These are phyloP conservation scores for Dalbergia cultrata DNA, from an alignment of 306 rosid genomes.

Conservation along the genomic window DNA sequence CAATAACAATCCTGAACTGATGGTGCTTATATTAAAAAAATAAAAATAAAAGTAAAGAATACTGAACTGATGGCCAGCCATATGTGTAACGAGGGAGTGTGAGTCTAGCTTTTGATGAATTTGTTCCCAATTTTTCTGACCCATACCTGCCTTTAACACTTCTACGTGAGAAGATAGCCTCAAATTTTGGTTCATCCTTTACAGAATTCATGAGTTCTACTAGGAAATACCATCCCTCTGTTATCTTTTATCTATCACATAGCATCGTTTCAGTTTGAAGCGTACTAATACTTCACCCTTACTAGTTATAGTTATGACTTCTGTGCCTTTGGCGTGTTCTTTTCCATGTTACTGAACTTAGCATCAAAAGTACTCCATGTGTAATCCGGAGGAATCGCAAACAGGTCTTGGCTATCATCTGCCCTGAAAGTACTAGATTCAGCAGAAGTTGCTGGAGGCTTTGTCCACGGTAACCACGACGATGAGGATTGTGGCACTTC, in stretches of 20 bases:
- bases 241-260: constrained; percentile 48
- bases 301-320: constrained; percentile 52
- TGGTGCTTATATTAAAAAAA: too few species aligned
- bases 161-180: too few species aligned
- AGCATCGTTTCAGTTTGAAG: constrained; percentile 29
- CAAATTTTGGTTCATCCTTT: background rate
- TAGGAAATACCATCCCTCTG: constrained; percentile 42
- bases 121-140: background rate
- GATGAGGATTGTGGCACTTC: constrained; percentile 49
- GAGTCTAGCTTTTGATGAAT: background rate
- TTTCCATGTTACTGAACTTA: constrained; percentile 60
- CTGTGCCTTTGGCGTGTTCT: constrained; percentile 60
- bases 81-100: background rate
- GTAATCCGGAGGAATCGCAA: constrained; percentile 74
- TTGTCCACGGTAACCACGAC: constrained; percentile 95
- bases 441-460: constrained; percentile 60
- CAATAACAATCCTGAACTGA: too few species aligned
- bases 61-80: background rate
- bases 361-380: constrained; percentile 56
- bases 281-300: constrained; percentile 29
- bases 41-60: too few species aligned
- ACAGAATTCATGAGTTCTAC: constrained; percentile 31
- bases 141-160: background rate
- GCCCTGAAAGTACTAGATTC: constrained; percentile 52
- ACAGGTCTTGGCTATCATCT: constrained; percentile 65